Conservation (phyloP, 148 eudicot genomes). For the Tetragonia tetragonoides region DNA sequence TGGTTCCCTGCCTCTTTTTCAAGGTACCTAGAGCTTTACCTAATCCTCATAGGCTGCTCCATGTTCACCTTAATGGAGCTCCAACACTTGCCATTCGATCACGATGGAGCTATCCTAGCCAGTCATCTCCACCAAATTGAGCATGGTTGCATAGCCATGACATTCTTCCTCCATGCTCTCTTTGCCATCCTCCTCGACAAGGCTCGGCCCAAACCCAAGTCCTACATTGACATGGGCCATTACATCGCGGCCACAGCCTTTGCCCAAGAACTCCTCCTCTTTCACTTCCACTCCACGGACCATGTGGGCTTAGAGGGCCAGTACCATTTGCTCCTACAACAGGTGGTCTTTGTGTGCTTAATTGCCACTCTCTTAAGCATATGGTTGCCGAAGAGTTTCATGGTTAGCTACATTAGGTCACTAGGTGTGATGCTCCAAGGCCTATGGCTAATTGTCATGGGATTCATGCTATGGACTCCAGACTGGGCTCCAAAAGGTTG, state of each 20-base stretch:
- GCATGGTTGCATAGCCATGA: slow-evolving; percentile 31
- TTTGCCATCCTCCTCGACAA: slow-evolving; percentile 38
- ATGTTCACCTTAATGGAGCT: slow-evolving; percentile 32
- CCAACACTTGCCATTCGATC: slow-evolving; percentile 21
- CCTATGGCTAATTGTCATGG: slow-evolving; percentile 43
- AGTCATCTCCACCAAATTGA: slow-evolving; percentile 36
- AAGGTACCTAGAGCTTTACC: slow-evolving; percentile 38
- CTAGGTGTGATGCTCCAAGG: slow-evolving; percentile 37
- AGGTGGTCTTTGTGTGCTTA: slow-evolving; percentile 32
- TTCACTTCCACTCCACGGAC: slow-evolving; percentile 50
- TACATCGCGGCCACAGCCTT: slow-evolving; percentile 34
- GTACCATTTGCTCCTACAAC: slow-evolving; percentile 43
- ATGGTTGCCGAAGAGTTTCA: slow-evolving; percentile 29
- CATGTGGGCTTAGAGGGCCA: slow-evolving; percentile 45
- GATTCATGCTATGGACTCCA: slow-evolving; percentile 43
- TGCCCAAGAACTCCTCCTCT: slow-evolving; percentile 35
- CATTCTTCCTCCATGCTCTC: slow-evolving; percentile 32
- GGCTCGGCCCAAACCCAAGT: slow-evolving; percentile 2
- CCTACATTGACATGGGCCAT: slow-evolving; percentile 15
- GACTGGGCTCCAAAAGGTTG: slow-evolving; percentile 40
- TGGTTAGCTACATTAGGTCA: slow-evolving; percentile 34
- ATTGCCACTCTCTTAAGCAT: slow-evolving; percentile 32
- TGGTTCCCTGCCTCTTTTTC: slow-evolving; percentile 43
- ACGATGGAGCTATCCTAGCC: slow-evolving; percentile 35
- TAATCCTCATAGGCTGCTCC: slow-evolving; percentile 30